Evolutionary conservation across 2,329 filamentous ascomycete genomes (phyloP).

Genomic region (Ophiostoma ips): DNA sequence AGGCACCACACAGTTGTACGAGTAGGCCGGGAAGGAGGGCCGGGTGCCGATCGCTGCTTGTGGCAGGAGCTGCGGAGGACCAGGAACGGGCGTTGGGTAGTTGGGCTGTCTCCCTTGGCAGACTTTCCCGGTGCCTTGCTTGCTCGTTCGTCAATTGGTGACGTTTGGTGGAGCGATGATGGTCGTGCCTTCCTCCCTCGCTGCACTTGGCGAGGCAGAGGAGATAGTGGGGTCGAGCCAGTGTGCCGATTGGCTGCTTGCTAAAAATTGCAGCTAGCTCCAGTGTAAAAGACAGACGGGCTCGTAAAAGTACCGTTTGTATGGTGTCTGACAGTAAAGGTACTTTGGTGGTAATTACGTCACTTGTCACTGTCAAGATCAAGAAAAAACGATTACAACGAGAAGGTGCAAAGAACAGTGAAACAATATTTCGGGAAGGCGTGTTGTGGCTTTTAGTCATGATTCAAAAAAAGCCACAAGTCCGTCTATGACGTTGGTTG

Average conservation of each 20-base stretch:
- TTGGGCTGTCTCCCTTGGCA: background rate
- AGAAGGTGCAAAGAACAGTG: background rate
- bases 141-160: background rate
- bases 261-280: background rate
- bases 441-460: no score
- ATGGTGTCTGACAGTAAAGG: background rate
- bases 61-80: constrained; percentile 1
- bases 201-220: background rate
- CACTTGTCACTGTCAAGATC: background rate
- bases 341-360: background rate
- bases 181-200: background rate
- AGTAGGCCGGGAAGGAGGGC: background rate
- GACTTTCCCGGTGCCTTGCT: background rate
- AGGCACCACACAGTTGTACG: background rate
- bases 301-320: background rate
- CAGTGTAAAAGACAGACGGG: background rate
- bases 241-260: background rate
- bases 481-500: background rate
- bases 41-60: background rate
- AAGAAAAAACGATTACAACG: background rate
- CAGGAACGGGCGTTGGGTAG: constrained; percentile 2
- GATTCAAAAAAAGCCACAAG: no score
- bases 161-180: constrained; percentile 6
- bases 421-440: no score
- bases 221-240: background rate